A percentile compares a stretch with the other conserved stretches of the same genome.
phyloP scores from a whole-genome alignment of 495 filamentous ascomycete species.

The Haplographium delicatum region DNA sequence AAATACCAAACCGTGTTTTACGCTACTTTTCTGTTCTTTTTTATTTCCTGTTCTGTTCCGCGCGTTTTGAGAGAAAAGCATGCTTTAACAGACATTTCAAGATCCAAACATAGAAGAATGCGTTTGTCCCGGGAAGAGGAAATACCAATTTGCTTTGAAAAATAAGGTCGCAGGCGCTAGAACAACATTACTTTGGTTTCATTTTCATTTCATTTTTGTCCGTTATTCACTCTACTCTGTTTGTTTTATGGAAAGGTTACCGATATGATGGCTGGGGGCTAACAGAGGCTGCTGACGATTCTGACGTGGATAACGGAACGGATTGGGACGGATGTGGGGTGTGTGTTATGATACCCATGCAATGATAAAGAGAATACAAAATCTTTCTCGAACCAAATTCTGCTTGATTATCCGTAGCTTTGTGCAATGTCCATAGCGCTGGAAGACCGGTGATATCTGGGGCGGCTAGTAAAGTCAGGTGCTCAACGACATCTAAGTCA shows the following conservation, averaged over 20 bases:
- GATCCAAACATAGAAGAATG: conserved; percentile 24
- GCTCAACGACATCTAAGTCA: no score
- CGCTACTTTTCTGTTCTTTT: conserved; percentile 11
- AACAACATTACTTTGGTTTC: conserved; percentile 2
- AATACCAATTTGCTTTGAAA: conserved; percentile 30
- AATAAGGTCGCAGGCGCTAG: conserved; percentile 22
- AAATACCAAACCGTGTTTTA: conserved; percentile 23
- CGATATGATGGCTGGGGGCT: not conserved
- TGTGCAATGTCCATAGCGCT: no score
- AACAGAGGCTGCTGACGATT: not conserved
- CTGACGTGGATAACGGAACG: not conserved
- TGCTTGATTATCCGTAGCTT: no score
- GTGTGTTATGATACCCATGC: conserved; percentile 19
- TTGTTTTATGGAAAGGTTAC: not conserved
- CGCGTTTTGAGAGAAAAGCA: conserved; percentile 19
- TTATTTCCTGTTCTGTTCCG: conserved; percentile 1
- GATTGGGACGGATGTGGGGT: conserved; percentile 1
- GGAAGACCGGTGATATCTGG: no score
- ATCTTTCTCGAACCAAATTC: conserved; percentile 1
- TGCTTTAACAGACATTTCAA: conserved; percentile 20
- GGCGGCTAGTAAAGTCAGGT: no score
- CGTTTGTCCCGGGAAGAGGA: conserved; percentile 18
- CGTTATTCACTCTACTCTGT: conserved; percentile 6
- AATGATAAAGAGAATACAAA: conserved; percentile 9
- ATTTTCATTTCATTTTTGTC: conserved; percentile 2